Base-by-base conservation (phyloP, 2,329 filamentous ascomycete genomes). In the Microsporum ferrugineum region DNA sequence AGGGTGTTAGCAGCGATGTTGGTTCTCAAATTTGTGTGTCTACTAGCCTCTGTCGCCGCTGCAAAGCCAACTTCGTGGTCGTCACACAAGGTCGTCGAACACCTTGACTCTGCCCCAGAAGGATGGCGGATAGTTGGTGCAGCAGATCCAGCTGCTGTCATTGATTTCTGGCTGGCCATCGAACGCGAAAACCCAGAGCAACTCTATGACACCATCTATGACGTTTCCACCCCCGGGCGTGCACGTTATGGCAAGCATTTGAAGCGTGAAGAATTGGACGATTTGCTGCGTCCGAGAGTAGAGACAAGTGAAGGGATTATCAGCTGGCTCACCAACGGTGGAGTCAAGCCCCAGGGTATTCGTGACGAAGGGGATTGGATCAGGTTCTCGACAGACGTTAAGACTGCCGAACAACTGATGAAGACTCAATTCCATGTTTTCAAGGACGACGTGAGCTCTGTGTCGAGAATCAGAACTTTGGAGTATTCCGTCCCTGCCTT, bases 401-500 rank as follows among this genome's bases (percentile, higher is more conserved):
- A 61, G 31, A 33, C 51, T 58, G 61, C 57, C 10, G 61, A 63
- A 17, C 41, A 60, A 10, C 39, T 64, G 27, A 43, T 63, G 38
- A 61, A 64, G 29, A 58, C 61, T 38, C 33, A 29, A 12, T 63
- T 63, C 33, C 27, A 63, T 29, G 57, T 57, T 33, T 64, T 57
- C 45, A 47, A 60, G 12, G 60, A 62, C 17, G 7, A 39, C 1
- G 2, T 45, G 7, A 58, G n/a, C 6, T 38, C 14, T 14, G n/a
- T 27, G n/a, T 74, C 43, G 27, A 79, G 76, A 65, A 76, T 87
- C 43, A 79, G 85, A 49, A 79, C 81, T 3, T 71, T 82, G 14
- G 74, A 78, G 55, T 88, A 88, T 71, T 86, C 83, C 0, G 78
- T 88, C 0, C 86, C 85, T 0, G 75, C 75, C 58, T 71, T 77